Evolutionary conservation across 2,329 filamentous ascomycete species (phyloP), one percentile per base, ranked within the genome.

Genomic region (Fusarium concolor): DNA sequence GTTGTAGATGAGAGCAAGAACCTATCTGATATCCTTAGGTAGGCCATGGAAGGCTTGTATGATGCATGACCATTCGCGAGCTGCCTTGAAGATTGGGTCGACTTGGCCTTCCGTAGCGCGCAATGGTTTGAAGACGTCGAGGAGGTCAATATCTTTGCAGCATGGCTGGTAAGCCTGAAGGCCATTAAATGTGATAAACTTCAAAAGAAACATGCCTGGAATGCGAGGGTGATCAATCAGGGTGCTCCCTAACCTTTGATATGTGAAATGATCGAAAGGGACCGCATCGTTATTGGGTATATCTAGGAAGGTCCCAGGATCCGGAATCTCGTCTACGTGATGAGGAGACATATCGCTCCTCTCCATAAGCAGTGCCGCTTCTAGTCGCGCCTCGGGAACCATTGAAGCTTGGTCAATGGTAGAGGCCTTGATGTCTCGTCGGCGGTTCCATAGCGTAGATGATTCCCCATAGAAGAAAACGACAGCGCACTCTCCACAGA

Each of bases 401-500:
- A 47, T 20, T 12, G 37, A n/a, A 4, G 45, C 24, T 29, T 62
- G 51, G 10, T 50, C 52, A 37, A 68, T 49, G 28, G 11, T 20
- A 10, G 41, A 20, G 22, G 54, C 45, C 7, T 29, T 10, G 2
- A 66, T 3, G 44, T 79, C 77, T 5, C 56, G 42, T 2, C 28
- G 33, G 8, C 42, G 58, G 22, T 72, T 12, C 76, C 76, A 78
- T 22, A 43, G 15, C 4, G 62, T 69, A 8, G 37, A 17, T n/a
- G 50, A 37, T 12, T 47, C 26, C 5, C 47, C 26, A 43, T 69
- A 22, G 46, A 69, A 77, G 64, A 74, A 78, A 10, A 78, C 44
- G 18, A 72, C 71, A 20, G 77, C 73, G 39, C 77, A 79, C 53
- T 79, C 78, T 64, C 76, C 77, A 31, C 77, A 79, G 5, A 61